Base-by-base conservation (phyloP, 2,329 filamentous ascomycete genomes). In the Zymoseptoria crescenta region DNA sequence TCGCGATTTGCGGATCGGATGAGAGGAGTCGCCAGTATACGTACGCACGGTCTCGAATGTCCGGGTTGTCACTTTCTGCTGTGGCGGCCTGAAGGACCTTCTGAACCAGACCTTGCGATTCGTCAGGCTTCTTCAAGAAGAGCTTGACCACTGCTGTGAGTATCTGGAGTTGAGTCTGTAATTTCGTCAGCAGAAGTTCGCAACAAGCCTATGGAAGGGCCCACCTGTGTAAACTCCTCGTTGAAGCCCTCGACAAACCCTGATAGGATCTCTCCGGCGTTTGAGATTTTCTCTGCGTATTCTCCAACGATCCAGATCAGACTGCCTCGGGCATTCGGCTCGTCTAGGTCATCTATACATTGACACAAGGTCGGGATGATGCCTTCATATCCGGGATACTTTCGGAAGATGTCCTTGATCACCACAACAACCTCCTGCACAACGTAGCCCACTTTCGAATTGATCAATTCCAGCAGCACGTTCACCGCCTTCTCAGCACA, bases 261-360 rank as follows among this genome's bases (percentile, higher is more conserved):
- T 56, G 86, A 82, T 60, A 99, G 76, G 63, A 99, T 97, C 67
- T 97, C 91, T 64, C 92, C 91, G n/a, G 94, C 94, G 69, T 99
- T 97, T 77, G 85, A 96, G 70, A 99, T 99, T 81, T 99, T 99
- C 79, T 99, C 94, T 0, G 94, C 94, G 72, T 99, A 99, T 74
- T 99, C 94, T 67, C 94, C 94, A 5, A 99, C 93, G 66, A 99
- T 97, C 94, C 94, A 99, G 70, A 99, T 97, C 60, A 99, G 79
- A 21, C 93, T 88, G 2, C 89, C 92, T 69, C 94, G 82, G 6
- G 94, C 94, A 68, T 91, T 87, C 1, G 93, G 92, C 74, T 99
- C 94, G 71, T 99, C 94, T 65, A 99, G 76, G 68, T 99, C 94
- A 69, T 99, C 94, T 62, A 99, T 96, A 71, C 96, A 91, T 74